A percentile compares a stretch with the other conserved stretches of the same genome.
phyloP scores from a whole-genome alignment of 768 basidiomycete genomes.

The Naematelia aurantialba region DNA sequence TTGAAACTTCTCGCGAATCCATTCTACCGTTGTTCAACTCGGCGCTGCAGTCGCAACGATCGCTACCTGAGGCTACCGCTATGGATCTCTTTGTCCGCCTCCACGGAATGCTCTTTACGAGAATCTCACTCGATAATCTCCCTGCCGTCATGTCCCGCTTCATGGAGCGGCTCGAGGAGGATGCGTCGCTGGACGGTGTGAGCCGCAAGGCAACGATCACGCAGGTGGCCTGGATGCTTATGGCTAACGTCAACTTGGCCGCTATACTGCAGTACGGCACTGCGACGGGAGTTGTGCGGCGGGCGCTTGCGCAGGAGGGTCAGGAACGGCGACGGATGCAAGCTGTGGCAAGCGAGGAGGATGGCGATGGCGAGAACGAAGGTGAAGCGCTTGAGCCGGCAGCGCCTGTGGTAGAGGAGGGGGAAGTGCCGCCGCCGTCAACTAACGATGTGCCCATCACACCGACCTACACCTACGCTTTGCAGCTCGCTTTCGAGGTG shows the following conservation, averaged over 20 bases:
- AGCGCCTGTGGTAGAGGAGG: constrained; percentile 8
- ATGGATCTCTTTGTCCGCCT: constrained; percentile 83
- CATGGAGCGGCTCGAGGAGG: constrained; percentile 77
- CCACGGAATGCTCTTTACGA: constrained; percentile 96
- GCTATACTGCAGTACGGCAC: constrained; percentile 84
- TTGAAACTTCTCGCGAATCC: constrained; percentile 81
- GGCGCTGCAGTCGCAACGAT: constrained; percentile 66
- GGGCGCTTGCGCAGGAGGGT: constrained; percentile 56
- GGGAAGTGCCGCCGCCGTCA: background rate
- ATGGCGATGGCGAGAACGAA: constrained; percentile 11
- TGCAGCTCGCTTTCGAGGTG: constrained; percentile 74
- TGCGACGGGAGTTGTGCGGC: constrained; percentile 65
- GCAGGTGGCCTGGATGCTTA: constrained; percentile 88
- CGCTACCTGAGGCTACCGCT: constrained; percentile 61
- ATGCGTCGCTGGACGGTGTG: constrained; percentile 54
- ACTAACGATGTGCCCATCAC: constrained; percentile 52
- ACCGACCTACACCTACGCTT: constrained; percentile 65
- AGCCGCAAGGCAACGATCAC: constrained; percentile 20
- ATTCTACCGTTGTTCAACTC: constrained; percentile 83
- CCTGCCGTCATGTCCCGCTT: constrained; percentile 73
- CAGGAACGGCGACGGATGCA: constrained; percentile 44
- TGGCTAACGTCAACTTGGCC: constrained; percentile 79
- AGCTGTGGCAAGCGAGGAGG: constrained; percentile 33
- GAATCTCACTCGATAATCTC: constrained; percentile 91
- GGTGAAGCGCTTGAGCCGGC: background rate